Evolutionary conservation across 2,329 filamentous ascomycete species (phyloP).

Genomic region (Talaromyces sp.): DNA sequence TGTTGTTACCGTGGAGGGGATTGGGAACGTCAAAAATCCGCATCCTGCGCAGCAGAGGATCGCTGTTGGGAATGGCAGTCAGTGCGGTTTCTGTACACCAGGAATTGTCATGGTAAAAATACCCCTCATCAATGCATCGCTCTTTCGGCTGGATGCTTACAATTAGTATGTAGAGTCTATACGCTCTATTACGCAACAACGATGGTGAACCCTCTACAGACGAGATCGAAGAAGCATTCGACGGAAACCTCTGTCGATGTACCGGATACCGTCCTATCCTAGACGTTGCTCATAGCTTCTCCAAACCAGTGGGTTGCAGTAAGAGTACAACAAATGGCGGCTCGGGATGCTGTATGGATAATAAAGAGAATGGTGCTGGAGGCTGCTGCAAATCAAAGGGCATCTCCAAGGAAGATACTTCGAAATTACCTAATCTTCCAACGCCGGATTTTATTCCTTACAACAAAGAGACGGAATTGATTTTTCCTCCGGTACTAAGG

Average conservation of each 20-base stretch:
- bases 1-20: constrained; percentile 95
- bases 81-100: constrained; percentile 94
- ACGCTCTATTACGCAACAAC: constrained; percentile 86
- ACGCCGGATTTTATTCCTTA: constrained; percentile 92
- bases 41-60: constrained; percentile 90
- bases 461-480: constrained; percentile 87
- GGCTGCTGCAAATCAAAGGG: constrained; percentile 66
- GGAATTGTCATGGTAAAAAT: constrained; percentile 79
- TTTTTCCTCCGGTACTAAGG: constrained; percentile 82
- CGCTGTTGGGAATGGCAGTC: constrained; percentile 85
- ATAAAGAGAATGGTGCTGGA: constrained; percentile 50
- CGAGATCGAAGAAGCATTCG: constrained; percentile 92
- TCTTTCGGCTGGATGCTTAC: constrained; percentile 14
- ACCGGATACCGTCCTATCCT: constrained; percentile 93
- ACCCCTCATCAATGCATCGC: neutral
- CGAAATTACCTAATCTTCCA: constrained; percentile 61
- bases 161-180: constrained; percentile 64
- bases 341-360: constrained; percentile 69
- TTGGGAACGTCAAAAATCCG: constrained; percentile 80
- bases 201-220: constrained; percentile 66
- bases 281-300: constrained; percentile 87
- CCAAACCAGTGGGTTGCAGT: constrained; percentile 52
- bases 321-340: constrained; percentile 58
- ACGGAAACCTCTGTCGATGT: constrained; percentile 92
- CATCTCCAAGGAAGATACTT: constrained; percentile 24